Evolutionary conservation across 306 rosid genomes (phyloP).

Genomic region (Vigna mungo): DNA sequence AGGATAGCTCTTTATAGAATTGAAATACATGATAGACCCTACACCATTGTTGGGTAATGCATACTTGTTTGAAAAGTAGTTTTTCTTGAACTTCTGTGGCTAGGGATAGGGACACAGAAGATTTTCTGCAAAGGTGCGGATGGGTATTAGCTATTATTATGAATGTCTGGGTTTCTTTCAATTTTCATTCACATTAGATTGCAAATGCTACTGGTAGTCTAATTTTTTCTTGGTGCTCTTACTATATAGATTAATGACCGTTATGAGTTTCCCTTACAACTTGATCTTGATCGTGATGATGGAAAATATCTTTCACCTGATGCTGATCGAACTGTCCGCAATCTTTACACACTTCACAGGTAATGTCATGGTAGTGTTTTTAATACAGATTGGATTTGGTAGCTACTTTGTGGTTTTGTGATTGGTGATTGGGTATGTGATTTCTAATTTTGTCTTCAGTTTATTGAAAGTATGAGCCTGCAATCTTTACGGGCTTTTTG

Average conservation of each 20-base stretch:
- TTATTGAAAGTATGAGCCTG: too few relatives aligned
- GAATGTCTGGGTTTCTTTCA: not conserved
- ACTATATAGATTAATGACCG: conserved; percentile 81
- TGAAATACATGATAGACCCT: not conserved
- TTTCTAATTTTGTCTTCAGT: not conserved
- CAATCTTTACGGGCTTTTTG: conserved; percentile 20
- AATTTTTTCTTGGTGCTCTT: conserved; percentile 36
- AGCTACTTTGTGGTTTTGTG: not conserved
- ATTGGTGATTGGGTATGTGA: conserved; percentile 8
- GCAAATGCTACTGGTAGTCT: not conserved
- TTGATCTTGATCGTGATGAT: conserved; percentile 92
- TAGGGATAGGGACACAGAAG: not conserved
- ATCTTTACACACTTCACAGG: conserved; percentile 97
- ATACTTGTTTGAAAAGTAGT: not conserved
- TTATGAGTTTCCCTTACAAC: conserved; percentile 94
- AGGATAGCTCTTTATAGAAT: not conserved
- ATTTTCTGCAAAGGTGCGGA: not conserved
- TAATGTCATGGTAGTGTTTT: conserved; percentile 40
- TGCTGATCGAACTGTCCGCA: conserved; percentile 89
- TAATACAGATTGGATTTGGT: not conserved
- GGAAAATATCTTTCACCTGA: conserved; percentile 94
- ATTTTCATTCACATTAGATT: conserved; percentile 7
- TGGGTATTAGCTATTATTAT: conserved; percentile 20
- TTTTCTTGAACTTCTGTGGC: not conserved
- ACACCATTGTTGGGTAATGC: not conserved